Base-by-base conservation (phyloP, 1,139 yeast species). In the Protomyces pachydermus region DNA sequence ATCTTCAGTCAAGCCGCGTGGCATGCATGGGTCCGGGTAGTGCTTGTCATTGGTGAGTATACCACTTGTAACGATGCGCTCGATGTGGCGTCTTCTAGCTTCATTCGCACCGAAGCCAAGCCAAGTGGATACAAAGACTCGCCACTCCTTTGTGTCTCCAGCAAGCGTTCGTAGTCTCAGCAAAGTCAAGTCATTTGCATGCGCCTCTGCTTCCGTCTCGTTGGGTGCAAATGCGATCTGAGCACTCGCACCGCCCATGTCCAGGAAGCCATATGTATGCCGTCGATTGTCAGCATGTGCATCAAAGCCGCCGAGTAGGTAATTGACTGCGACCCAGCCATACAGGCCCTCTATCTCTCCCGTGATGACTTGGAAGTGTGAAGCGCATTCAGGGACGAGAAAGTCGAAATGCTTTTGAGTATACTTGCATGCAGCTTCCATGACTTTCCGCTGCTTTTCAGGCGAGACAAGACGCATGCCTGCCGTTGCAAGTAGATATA, bases 231-330 rank as follows among this genome's bases (percentile, higher is more conserved):
- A 88, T 0, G 90, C 88, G 45, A 89, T 83, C 72, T 89, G 96
- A 0, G 95, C 86, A 1, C 93, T 86, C 0, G 95, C 95, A 0
- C 96, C 96, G 3, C 96, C 96, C 91, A 89, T 86, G 69, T 88
- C 95, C 67, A 89, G 74, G 45, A 88, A 78, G 1, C 96, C 96
- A 70, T 83, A 87, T 0, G 95, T 84, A 32, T 81, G 76, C 67
- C 82, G 85, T 64, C 78, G 77, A 63, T 80, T 79, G 51, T 78
- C 75, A 67, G 82, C 84, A n/a, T 69, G 65, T 5, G 71, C 73
- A 10, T 84, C 85, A 55, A 86, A 78, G 0, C 84, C 76, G 1
- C 86, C 87, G 48, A 84, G 80, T 68, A 88, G 76, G 68, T 87
- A 86, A 71, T 89, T 89, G 53, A 88, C 77, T 0, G 90, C 84